A percentile compares a stretch with the other conserved stretches of the same genome.
Evolutionary conservation across 345 rosid genomes (phyloP).

Genomic region (Cardamine resedifolia): DNA sequence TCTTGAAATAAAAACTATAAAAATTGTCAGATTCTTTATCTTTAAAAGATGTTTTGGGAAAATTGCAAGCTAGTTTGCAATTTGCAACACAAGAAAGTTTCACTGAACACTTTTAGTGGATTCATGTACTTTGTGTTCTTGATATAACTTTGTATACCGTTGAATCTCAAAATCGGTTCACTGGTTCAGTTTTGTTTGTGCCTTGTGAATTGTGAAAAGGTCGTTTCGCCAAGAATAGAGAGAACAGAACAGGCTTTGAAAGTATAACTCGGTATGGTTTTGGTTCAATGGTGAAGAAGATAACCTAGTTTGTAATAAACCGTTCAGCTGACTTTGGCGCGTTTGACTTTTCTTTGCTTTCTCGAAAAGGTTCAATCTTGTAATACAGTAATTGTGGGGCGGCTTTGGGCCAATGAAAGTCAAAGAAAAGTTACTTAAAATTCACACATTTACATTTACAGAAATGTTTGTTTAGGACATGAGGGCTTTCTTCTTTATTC

Average conservation of each 20-base stretch:
- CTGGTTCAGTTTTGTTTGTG: background rate
- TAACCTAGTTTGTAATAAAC: background rate
- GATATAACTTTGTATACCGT: slow-evolving; percentile 9
- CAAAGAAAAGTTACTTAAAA: slow-evolving; percentile 19
- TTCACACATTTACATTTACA: slow-evolving; percentile 32
- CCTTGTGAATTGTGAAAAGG: slow-evolving; percentile 4
- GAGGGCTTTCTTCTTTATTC: slow-evolving; percentile 28
- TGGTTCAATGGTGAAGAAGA: background rate
- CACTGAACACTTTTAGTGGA: background rate
- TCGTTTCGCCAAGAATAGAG: background rate
- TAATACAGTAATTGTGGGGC: slow-evolving; percentile 25
- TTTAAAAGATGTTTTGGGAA: background rate
- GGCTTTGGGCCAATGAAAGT: slow-evolving; percentile 27
- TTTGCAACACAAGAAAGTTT: slow-evolving; percentile 6
- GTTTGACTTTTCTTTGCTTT: slow-evolving; percentile 32
- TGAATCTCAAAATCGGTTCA: slow-evolving; percentile 16
- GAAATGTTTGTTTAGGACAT: slow-evolving; percentile 8
- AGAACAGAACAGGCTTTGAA: background rate
- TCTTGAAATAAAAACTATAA: slow-evolving; percentile 22
- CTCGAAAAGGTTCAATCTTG: slow-evolving; percentile 17
- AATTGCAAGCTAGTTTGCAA: slow-evolving; percentile 30
- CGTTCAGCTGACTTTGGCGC: slow-evolving; percentile 20
- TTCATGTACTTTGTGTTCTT: slow-evolving; percentile 25
- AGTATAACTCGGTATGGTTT: background rate
- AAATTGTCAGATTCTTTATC: slow-evolving; percentile 25